Evolutionary conservation across 805 yeast genomes (phyloP).

Genomic region (Starmera dryadoides): DNA sequence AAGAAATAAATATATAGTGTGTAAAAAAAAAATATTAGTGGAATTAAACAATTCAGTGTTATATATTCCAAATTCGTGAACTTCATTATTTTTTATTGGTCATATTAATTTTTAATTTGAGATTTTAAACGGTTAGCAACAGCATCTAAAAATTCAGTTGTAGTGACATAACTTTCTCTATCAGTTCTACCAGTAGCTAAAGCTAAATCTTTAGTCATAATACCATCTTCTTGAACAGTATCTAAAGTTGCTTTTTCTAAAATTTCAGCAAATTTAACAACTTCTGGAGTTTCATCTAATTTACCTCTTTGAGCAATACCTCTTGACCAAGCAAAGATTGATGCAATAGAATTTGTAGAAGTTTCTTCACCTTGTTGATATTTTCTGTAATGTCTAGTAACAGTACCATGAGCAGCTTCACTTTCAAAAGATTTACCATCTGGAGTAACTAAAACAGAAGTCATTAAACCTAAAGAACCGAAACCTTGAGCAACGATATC

Average conservation of each 20-base stretch:
- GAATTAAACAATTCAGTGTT: too few relatives aligned
- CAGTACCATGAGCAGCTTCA: conserved; percentile 87
- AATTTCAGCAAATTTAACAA: conserved; percentile 55
- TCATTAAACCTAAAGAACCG: conserved; percentile 80
- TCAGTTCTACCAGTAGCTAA: conserved; percentile 58
- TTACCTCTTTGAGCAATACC: conserved; percentile 79
- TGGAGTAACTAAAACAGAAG: conserved; percentile 75
- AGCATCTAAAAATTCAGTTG: conserved; percentile 71
- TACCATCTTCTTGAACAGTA: conserved; percentile 66
- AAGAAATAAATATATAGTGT: too few relatives aligned
- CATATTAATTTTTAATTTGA: conserved; percentile 15
- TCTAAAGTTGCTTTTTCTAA: conserved; percentile 65
- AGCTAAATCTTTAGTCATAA: conserved; percentile 81
- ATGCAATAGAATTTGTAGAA: conserved; percentile 79
- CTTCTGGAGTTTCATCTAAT: conserved; percentile 65
- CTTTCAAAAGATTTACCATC: conserved; percentile 83
- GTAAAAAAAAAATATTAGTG: too few relatives aligned
- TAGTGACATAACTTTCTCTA: conserved; percentile 59
- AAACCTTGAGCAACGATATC: conserved; percentile 86
- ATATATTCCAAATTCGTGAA: too few relatives aligned
- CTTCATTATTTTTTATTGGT: conserved; percentile 4
- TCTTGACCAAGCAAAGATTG: conserved; percentile 83
- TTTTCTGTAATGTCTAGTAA: conserved; percentile 79
- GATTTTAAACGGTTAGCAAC: conserved; percentile 52
- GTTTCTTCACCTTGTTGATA: conserved; percentile 79